Base-by-base conservation (phyloP, 1,284 basidiomycete genomes). In the Puccinia triticina region DNA sequence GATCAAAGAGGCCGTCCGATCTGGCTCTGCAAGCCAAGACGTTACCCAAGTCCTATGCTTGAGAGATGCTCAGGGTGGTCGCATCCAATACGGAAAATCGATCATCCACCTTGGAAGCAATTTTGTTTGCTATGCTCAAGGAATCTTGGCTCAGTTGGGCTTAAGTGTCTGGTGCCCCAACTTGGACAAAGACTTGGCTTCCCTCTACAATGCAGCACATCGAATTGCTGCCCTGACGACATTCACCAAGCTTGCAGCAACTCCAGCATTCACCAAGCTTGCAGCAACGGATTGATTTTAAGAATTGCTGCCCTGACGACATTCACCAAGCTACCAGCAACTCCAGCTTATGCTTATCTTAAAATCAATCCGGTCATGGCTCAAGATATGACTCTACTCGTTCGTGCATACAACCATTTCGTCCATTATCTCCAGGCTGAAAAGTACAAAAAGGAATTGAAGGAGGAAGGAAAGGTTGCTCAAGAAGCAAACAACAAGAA, bases 371-470 rank as follows among this genome's bases (percentile, higher is more conserved):
- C 61, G 7, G 40, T 69, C 1, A 69, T 79, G 50, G 32, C 66
- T 14, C 21, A 48, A 23, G 48, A 69, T 32, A 79, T 71, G n/a
- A 69, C 18, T 26, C 32, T 79, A 7, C 48, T 79, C 48, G 71
- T 69, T 5, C 46, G 10, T 37, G 77, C 64, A 16, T 79, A 79
- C 50, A 79, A 79, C 40, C 77, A 79, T 26, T 79, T 69, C n/a
- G 77, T 79, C 0, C 77, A 79, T 40, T 79, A 71, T 43, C 66
- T 67, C 29, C 29, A 26, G 11, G 1, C 40, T 0, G 43, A 32
- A 2, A 67, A 71, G 32, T 71, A 50, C 29, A 48, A 79, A n/a
- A 69, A 55, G 14, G 77, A 79, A 32, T 23, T 0, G 0, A 79
- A 69, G 14, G 21, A 79, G 50, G 46, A 14, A 29, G 77, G 77